These are phyloP conservation scores for Phaeotremella skinneri DNA, from an alignment of 768 basidiomycete species.

Conservation along the genomic window DNA sequence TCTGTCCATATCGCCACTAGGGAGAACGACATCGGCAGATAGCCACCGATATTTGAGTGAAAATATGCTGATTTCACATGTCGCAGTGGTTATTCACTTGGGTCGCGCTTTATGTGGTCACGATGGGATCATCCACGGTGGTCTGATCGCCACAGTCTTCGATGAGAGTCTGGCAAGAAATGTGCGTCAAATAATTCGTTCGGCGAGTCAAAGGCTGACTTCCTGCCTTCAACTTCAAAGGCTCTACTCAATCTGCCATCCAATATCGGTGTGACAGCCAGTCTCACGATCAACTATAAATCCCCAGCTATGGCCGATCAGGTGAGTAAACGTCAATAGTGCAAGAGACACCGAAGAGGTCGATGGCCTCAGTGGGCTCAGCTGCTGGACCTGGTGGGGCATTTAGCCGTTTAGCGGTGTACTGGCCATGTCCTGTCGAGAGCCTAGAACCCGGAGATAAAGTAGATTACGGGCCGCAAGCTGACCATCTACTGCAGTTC, in stretches of 20 bases:
- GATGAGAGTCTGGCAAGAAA: conserved; percentile 78
- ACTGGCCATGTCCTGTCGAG: too few relatives aligned
- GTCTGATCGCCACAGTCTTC: conserved; percentile 80
- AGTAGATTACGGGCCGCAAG: not conserved
- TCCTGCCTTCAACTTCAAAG: conserved; percentile 53
- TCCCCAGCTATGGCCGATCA: conserved; percentile 88
- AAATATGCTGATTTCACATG: not conserved
- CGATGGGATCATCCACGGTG: conserved; percentile 93
- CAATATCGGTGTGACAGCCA: conserved; percentile 89
- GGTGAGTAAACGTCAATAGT: conserved; percentile 52
- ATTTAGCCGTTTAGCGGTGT: too few relatives aligned
- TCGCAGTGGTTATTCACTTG: conserved; percentile 66
- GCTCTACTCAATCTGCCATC: conserved; percentile 81
- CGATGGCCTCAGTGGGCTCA: too few relatives aligned
- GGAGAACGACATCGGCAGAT: conserved; percentile 68
- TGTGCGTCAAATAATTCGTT: conserved; percentile 56
- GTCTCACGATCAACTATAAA: conserved; percentile 72
- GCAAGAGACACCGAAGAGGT: too few relatives aligned
- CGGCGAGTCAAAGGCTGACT: not conserved
- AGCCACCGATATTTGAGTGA: conserved; percentile 46
- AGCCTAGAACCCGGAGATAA: too few relatives aligned
- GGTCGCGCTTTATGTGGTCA: conserved; percentile 81
- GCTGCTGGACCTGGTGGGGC: too few relatives aligned
- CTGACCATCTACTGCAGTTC: conserved; percentile 59
- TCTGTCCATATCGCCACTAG: conserved; percentile 69